Conservation (phyloP, 139 green algal species). For the Chlorella sorokiniana region DNA sequence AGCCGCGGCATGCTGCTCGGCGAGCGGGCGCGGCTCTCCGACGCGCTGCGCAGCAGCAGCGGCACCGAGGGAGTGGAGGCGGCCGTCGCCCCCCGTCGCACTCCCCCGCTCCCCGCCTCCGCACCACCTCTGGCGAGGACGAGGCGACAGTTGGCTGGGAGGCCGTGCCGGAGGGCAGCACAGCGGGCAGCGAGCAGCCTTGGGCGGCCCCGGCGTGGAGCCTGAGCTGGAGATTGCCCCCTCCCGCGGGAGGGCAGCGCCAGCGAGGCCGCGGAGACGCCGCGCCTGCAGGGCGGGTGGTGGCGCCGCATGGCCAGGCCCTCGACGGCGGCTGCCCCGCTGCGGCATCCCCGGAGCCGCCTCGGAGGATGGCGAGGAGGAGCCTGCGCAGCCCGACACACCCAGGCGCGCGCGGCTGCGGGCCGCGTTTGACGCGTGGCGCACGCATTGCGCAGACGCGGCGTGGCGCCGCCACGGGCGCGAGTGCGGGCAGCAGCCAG, state of each 20-base stretch:
- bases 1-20: slow-evolving; percentile 6
- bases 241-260: neutral
- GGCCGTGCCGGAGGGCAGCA: slow-evolving; percentile 18
- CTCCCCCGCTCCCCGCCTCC: neutral
- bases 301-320: neutral
- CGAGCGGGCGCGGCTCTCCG: slow-evolving; percentile 2
- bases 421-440: neutral
- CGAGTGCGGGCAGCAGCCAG: neutral
- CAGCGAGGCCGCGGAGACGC: neutral
- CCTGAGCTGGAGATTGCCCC: neutral
- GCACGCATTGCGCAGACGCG: slow-evolving; percentile 1
- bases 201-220: neutral
- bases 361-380: neutral
- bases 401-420: neutral
- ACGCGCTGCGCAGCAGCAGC: slow-evolving; percentile 6
- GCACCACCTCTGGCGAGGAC: neutral
- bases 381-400: neutral
- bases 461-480: slow-evolving; percentile 14
- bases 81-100: neutral
- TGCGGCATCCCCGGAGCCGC: neutral
- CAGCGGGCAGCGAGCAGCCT: neutral
- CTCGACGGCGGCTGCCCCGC: neutral
- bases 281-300: neutral
- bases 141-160: slow-evolving; percentile 8
- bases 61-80: neutral